Evolutionary conservation across 345 rosid species (phyloP).

Genomic region (Mercurialis annua): DNA sequence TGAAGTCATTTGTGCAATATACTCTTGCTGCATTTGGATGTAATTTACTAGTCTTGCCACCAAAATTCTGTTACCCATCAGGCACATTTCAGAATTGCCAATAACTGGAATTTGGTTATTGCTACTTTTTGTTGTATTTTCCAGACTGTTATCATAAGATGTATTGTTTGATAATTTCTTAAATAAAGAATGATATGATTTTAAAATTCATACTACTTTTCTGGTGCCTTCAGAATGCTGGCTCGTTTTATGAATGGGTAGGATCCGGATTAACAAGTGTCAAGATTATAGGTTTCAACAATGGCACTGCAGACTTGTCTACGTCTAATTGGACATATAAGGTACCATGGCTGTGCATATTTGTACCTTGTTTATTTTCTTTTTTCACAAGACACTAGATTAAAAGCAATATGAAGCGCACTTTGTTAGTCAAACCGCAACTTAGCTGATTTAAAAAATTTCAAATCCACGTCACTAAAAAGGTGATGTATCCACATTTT

Average conservation of each 20-base stretch:
- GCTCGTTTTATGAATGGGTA: conserved; percentile 73
- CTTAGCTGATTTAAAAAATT: too few species aligned
- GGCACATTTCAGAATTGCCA: background rate
- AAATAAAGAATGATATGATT: background rate
- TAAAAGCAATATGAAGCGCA: too few species aligned
- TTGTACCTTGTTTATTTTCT: background rate
- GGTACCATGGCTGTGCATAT: conserved; percentile 40
- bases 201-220: background rate
- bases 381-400: too few species aligned
- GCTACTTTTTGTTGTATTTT: background rate
- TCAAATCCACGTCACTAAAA: too few species aligned
- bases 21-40: background rate
- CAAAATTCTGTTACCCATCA: background rate
- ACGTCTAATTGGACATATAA: conserved; percentile 66
- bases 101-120: background rate
- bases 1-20: background rate
- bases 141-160: conserved; percentile 1
- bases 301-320: conserved; percentile 69
- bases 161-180: background rate
- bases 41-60: background rate
- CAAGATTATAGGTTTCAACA: conserved; percentile 63
- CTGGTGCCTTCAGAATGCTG: conserved; percentile 69
- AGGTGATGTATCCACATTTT: too few species aligned
- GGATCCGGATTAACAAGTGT: conserved; percentile 80
- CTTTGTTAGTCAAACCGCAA: too few species aligned